A percentile compares a stretch with the other conserved stretches of the same genome.
These are phyloP conservation scores for Vachellia pachyceras DNA, from an alignment of 306 rosid species.

Conservation along the genomic window DNA sequence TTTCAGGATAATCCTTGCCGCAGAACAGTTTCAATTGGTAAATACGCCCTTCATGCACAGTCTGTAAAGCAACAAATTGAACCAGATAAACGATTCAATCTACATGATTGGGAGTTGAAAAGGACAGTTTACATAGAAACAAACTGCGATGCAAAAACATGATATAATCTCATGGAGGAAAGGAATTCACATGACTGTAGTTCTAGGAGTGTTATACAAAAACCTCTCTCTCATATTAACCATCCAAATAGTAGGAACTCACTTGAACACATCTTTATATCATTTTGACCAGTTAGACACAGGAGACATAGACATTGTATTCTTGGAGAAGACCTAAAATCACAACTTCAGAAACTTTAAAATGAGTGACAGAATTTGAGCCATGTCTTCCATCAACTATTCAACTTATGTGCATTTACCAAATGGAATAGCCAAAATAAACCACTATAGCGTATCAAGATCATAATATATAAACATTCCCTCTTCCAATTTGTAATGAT, in stretches of 20 bases:
- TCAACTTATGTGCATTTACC: background rate
- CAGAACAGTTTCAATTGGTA: constrained; percentile 93
- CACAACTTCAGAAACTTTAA: background rate
- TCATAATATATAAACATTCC: no score
- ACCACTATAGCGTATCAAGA: background rate
- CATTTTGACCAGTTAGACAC: background rate
- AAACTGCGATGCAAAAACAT: background rate
- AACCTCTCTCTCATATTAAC: background rate
- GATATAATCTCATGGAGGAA: background rate
- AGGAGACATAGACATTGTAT: background rate
- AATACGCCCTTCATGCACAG: constrained; percentile 95
- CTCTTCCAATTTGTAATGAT: background rate
- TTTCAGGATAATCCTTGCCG: constrained; percentile 90
- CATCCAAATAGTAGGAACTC: background rate
- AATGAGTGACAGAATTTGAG: background rate
- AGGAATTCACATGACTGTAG: background rate
- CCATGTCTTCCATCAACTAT: background rate
- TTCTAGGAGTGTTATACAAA: background rate
- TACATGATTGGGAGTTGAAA: background rate
- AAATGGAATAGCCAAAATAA: background rate
- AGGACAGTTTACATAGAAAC: background rate
- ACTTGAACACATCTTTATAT: background rate
- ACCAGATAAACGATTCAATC: constrained; percentile 16
- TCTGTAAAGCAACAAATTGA: constrained; percentile 56
- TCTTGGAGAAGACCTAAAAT: background rate